phyloP scores from a whole-genome alignment of 2,329 filamentous ascomycete species.

The Fusarium solani-melongenae region DNA sequence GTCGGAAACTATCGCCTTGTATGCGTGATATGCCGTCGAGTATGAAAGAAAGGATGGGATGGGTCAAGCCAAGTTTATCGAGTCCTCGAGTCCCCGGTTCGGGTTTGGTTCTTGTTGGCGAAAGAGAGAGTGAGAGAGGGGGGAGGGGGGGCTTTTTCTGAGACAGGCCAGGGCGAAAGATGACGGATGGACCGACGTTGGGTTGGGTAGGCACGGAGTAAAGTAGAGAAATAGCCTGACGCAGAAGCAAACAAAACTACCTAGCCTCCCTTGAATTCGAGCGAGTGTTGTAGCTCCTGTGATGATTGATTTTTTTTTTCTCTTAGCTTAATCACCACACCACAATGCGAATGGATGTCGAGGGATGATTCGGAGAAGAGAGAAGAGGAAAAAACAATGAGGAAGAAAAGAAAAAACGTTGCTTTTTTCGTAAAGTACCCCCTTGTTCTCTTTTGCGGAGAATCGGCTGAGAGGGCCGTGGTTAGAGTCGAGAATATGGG shows the following conservation, averaged over 20 bases:
- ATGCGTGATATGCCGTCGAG: background rate
- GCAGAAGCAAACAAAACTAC: conserved; percentile 34
- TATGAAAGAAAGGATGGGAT: background rate
- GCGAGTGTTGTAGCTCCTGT: background rate
- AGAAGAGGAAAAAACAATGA: conserved; percentile 7
- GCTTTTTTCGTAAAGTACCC: conserved; percentile 6
- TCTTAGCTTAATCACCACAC: background rate
- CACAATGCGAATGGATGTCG: background rate
- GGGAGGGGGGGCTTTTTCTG: conserved; percentile 18
- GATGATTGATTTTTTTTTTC: background rate
- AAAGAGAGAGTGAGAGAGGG: conserved; percentile 1
- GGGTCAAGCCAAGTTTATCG: conserved; percentile 28
- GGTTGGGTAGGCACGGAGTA: background rate
- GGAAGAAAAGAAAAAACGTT: conserved; percentile 13
- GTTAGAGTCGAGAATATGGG: conserved; percentile 26
- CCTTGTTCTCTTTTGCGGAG: conserved; percentile 27
- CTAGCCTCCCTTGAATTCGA: conserved; percentile 16
- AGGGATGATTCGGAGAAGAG: conserved; percentile 16
- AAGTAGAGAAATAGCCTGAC: conserved; percentile 6
- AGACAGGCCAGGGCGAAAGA: conserved; percentile 32
- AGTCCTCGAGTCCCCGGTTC: background rate
- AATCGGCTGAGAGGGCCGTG: conserved; percentile 33
- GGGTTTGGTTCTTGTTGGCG: conserved; percentile 15
- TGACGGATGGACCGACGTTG: conserved; percentile 15
- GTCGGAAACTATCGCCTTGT: conserved; percentile 15